Conservation (phyloP, 2,329 filamentous ascomycete species). For the Tolypocladium nubicola region DNA sequence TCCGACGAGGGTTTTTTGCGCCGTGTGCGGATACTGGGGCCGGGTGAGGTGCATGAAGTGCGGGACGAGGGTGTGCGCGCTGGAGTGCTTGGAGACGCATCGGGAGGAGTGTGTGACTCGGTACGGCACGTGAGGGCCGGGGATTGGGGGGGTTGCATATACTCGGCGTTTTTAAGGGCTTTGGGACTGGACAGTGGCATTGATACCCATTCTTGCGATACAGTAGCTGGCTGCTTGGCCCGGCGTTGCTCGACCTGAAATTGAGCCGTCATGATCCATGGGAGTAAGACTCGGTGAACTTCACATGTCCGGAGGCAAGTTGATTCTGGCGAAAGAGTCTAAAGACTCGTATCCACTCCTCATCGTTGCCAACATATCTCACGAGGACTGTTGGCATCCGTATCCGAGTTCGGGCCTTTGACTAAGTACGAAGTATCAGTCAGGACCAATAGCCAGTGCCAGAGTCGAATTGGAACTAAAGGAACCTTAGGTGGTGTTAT, state of each 20-base stretch:
- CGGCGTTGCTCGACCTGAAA: neutral
- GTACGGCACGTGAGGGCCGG: slow-evolving; percentile 37
- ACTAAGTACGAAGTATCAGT: neutral
- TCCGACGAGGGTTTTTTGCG: slow-evolving; percentile 59
- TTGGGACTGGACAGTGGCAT: slow-evolving; percentile 1
- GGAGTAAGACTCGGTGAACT: neutral
- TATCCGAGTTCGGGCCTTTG: neutral
- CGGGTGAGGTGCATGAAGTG: slow-evolving; percentile 67
- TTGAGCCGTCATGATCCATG: neutral
- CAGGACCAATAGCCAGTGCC: neutral
- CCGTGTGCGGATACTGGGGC: slow-evolving; percentile 76
- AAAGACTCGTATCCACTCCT: neutral
- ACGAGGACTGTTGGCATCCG: neutral
- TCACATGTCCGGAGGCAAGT: neutral
- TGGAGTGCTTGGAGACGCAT: slow-evolving; percentile 64
- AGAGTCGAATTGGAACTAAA: neutral
- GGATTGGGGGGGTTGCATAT: neutral
- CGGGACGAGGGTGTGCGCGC: slow-evolving; percentile 64
- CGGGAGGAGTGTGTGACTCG: slow-evolving; percentile 60
- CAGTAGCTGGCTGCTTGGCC: neutral
- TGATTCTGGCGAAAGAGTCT: neutral
- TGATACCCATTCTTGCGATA: slow-evolving; percentile 6
- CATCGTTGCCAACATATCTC: neutral
- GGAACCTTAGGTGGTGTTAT: neutral
- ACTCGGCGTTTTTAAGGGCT: slow-evolving; percentile 6